Evolutionary conservation across 2,329 filamentous ascomycete species (phyloP), one percentile per base, ranked within the genome.

Genomic region (Penicillium psychrosexuale): DNA sequence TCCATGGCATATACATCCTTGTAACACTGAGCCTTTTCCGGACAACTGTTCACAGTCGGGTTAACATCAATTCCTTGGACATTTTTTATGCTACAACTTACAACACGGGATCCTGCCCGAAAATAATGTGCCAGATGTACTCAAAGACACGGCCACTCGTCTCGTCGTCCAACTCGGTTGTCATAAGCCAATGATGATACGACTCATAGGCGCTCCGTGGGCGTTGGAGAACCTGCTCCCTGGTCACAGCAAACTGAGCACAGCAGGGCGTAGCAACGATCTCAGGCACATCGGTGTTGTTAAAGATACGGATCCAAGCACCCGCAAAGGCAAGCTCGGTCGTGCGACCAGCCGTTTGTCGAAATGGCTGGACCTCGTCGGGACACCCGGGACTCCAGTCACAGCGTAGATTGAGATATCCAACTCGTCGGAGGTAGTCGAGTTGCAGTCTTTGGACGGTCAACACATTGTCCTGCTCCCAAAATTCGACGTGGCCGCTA

Each of bases 91-190:
- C 33, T 45, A 22, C n/a, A 51, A 68, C 72, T 65, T 59, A 76
- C 72, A 69, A 68, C n/a, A 77, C 68, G 37, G 73, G 59, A 42
- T 72, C 69, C 63, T 71, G 66, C 34, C 72, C 72, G 55, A 76
- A 81, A 66, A 78, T 75, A 68, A 83, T 79, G 66, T 88, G 85
- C 84, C 85, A 88, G 30, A 84, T 70, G 63, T 85, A 87, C 64
- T 88, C 85, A 65, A 86, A 78, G 2, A 87, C 77, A 28, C 84
- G 73, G 3, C 84, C 84, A 48, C 79, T 83, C 30, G 82, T 68
- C 19, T 77, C 77, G 63, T 86, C 83, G 8, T 77, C 74, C 42
- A 85, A 65, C 5, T 77, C 69, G 6, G 83, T 84, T 17, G 76
- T 73, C 46, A 84, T 65, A 40, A 87, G 59, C 85, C 85, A 88